These are phyloP conservation scores for Monoraphidium neglectum DNA, from an alignment of 139 green algal genomes.

Conservation along the genomic window DNA sequence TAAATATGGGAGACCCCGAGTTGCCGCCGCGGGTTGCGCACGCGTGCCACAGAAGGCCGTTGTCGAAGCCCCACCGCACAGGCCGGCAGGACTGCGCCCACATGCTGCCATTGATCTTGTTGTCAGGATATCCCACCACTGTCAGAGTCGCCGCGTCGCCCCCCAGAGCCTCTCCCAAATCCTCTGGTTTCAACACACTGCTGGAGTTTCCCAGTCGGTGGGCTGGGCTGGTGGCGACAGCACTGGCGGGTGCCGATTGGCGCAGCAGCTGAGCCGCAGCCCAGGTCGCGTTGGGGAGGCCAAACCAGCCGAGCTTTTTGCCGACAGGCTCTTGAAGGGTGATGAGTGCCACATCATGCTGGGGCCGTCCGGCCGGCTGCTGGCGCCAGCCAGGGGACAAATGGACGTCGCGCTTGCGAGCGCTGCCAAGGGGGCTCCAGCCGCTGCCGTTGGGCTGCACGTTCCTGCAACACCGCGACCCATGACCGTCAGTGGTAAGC, in stretches of 20 bases:
- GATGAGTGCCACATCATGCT: slow-evolving; percentile 14
- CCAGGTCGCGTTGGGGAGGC: too few relatives aligned
- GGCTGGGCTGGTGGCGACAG: neutral
- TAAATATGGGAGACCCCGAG: slow-evolving; percentile 7
- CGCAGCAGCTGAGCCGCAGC: neutral
- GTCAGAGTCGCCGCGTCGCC: neutral
- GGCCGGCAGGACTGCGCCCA: slow-evolving; percentile 11
- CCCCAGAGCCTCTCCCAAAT: too few relatives aligned
- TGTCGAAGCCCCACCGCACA: slow-evolving; percentile 9
- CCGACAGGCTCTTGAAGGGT: slow-evolving; percentile 11
- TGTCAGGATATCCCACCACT: slow-evolving; percentile 23
- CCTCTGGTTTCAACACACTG: neutral
- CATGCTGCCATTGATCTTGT: slow-evolving; percentile 29
- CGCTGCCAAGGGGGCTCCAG: slow-evolving; percentile 5
- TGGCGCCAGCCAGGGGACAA: slow-evolving; percentile 14
- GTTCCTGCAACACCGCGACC: slow-evolving; percentile 8
- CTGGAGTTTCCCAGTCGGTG: neutral
- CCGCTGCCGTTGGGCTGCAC: neutral
- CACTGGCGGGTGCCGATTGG: neutral
- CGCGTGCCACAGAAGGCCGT: slow-evolving; percentile 20
- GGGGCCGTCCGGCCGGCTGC: neutral
- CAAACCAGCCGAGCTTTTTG: slow-evolving; percentile 4
- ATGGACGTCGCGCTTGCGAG: slow-evolving; percentile 11
- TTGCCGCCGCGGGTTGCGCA: slow-evolving; percentile 7
- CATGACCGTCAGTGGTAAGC: neutral